Percentiles rank a stretch among this genome's conserved stretches.
These are phyloP conservation scores for Bipolaris cookei DNA, from an alignment of 2,329 filamentous ascomycete species.

Conservation along the genomic window DNA sequence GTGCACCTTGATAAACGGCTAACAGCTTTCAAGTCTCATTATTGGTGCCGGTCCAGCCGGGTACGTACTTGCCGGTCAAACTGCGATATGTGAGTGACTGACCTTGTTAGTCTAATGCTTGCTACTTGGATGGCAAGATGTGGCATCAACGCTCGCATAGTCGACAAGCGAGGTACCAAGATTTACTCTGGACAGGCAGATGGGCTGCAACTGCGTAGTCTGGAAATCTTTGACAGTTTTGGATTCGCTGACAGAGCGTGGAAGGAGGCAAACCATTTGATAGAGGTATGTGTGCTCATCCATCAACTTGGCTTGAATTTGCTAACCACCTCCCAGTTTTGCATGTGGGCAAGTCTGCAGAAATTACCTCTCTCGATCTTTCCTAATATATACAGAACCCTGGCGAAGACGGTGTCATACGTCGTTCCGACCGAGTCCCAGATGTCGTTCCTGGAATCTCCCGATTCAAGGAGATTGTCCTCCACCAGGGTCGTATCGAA, in stretches of 20 bases:
- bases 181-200: constrained; percentile 52
- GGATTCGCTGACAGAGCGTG: constrained; percentile 68
- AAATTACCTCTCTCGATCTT: not conserved
- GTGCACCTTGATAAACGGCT: not conserved
- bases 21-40: constrained; percentile 38
- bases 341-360: constrained; percentile 46
- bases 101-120: constrained; percentile 44
- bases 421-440: constrained; percentile 65
- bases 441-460: constrained; percentile 68
- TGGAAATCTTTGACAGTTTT: constrained; percentile 65
- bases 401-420: constrained; percentile 62
- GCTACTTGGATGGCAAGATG: constrained; percentile 52
- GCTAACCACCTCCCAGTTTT: constrained; percentile 34
- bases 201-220: constrained; percentile 51
- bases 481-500: constrained; percentile 76
- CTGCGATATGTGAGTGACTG: not conserved
- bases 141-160: constrained; percentile 50
- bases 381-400: constrained; percentile 59
- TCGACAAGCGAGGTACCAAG: constrained; percentile 53
- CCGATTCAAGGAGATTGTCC: constrained; percentile 68
- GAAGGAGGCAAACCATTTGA: constrained; percentile 71
- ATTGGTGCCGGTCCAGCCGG: constrained; percentile 49
- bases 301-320: not conserved
- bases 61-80: not conserved
- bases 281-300: constrained; percentile 64